Base-by-base conservation (phyloP, 2,329 filamentous ascomycete genomes). In the Coniella lustricola region DNA sequence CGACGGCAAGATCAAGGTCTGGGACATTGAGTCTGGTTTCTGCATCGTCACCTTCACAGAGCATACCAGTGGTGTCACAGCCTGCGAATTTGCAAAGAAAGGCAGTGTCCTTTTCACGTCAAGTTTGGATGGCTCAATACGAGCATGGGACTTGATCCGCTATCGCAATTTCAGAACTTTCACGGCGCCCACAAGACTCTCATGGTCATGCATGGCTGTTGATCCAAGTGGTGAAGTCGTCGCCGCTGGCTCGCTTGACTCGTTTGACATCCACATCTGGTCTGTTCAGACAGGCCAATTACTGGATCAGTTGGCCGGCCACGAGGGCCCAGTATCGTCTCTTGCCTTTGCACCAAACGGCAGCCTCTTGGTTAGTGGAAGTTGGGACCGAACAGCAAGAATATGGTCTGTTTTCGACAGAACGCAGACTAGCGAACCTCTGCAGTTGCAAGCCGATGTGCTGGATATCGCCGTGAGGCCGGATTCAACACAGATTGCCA, bases 151-250 rank as follows among this genome's bases (percentile, higher is more conserved):
- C 73, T 71, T 98, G 47, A 87, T 97, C 54, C 79, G 93, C 54
- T 98, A 95, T 68, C 83, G 93, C 58, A 98, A 97, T 68, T 98
- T 98, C 72, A 79, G 90, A 58, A 97, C 94, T 0, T 98, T 98
- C 60, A 97, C 93, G 12, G 91, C 93, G 2, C 90, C 93, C 0
- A 90, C 88, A 29, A 78, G 91, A 48, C 71, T 97, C 21, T 94
- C 90, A 0, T 98, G 97, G 68, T 91, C 90, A 14, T 95, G 87
- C 50, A 77, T 98, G 64, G 90, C 93, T 1, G 90, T 97, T n/a
- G 94, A 98, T 57, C 90, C 93, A 0, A 95, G 90, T 55, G 93
- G 93, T 46, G 94, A 98, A 66, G 87, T 98, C 8, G 87, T 98
- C 3, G 95, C 91, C 51, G 93, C 93, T 9, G 93, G 91, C 2